Evolutionary conservation across 2,329 filamentous ascomycete genomes (phyloP).

Genomic region (Sordariomycetes sp.): DNA sequence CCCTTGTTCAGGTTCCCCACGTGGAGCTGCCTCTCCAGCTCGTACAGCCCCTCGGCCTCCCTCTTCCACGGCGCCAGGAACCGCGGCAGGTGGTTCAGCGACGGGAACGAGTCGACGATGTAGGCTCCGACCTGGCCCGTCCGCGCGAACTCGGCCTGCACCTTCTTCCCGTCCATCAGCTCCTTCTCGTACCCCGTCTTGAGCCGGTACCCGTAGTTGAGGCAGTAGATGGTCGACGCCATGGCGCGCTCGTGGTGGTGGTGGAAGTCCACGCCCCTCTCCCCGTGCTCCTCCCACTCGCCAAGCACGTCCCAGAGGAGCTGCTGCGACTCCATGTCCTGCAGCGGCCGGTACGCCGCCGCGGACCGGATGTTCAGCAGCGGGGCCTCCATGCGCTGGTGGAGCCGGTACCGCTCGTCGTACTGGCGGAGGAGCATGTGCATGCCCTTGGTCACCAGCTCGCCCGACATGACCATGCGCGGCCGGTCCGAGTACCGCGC

Average conservation of each 20-base stretch:
- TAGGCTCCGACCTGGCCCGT: slow-evolving; percentile 18
- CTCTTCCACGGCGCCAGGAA: slow-evolving; percentile 23
- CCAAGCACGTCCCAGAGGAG: slow-evolving; percentile 28
- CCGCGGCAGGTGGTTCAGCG: slow-evolving; percentile 26
- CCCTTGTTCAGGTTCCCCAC: slow-evolving; percentile 13
- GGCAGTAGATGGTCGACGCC: slow-evolving; percentile 23
- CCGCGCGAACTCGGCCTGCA: slow-evolving; percentile 15
- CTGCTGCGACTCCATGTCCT: slow-evolving; percentile 34
- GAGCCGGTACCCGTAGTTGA: slow-evolving; percentile 25
- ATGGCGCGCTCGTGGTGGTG: slow-evolving; percentile 22
- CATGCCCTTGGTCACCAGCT: slow-evolving; percentile 20
- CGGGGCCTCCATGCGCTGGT: slow-evolving; percentile 25
- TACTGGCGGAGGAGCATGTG: slow-evolving; percentile 30
- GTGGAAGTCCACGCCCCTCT: slow-evolving; percentile 15
- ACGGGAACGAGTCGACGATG: slow-evolving; percentile 29
- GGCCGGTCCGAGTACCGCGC: slow-evolving; percentile 12
- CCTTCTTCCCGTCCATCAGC: slow-evolving; percentile 12
- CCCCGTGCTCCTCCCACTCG: slow-evolving; percentile 12
- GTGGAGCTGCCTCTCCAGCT: slow-evolving; percentile 14
- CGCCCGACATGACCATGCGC: slow-evolving; percentile 10
- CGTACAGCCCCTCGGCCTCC: slow-evolving; percentile 15
- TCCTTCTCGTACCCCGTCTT: slow-evolving; percentile 13
- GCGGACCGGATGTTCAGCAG: slow-evolving; percentile 17
- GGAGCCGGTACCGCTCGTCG: slow-evolving; percentile 22
- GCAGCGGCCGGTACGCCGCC: slow-evolving; percentile 25